Evolutionary conservation across 2,329 filamentous ascomycete genomes (phyloP).

Genomic region (Talaromyces sp.): DNA sequence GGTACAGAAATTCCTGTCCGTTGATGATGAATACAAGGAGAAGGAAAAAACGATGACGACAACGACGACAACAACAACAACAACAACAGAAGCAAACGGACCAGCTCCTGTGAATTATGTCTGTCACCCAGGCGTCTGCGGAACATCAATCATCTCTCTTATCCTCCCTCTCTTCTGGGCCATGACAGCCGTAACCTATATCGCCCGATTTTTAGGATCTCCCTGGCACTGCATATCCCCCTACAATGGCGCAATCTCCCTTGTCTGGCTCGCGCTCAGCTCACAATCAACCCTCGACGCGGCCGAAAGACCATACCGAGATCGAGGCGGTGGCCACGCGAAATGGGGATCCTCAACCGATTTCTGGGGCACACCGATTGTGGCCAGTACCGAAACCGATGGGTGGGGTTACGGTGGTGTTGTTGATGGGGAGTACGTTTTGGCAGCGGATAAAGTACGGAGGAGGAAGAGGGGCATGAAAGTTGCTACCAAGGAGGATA

Average conservation of each 20-base stretch:
- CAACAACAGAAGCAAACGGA: neutral
- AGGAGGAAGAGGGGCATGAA: conserved; percentile 55
- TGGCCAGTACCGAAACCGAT: conserved; percentile 75
- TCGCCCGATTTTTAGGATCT: conserved; percentile 73
- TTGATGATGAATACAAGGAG: conserved; percentile 12
- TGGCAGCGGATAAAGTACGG: conserved; percentile 48
- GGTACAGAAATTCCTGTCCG: conserved; percentile 53
- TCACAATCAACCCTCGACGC: conserved; percentile 44
- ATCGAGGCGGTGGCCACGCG: conserved; percentile 52
- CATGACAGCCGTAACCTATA: conserved; percentile 63
- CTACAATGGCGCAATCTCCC: conserved; percentile 70
- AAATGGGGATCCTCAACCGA: conserved; percentile 85
- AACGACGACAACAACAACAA: neutral
- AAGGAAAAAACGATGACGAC: conserved; percentile 13
- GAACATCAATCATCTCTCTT: conserved; percentile 74
- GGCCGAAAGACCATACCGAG: conserved; percentile 42
- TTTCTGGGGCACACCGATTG: conserved; percentile 52
- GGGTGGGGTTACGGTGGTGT: conserved; percentile 69
- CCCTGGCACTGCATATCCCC: conserved; percentile 79
- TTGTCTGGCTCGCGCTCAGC: conserved; percentile 72
- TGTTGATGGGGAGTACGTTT: conserved; percentile 46
- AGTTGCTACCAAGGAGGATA: conserved; percentile 50
- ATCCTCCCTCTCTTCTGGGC: conserved; percentile 62
- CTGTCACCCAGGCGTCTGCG: conserved; percentile 80
- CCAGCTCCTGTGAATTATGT: conserved; percentile 63